Percentiles rank a stretch among this genome's conserved stretches.
These are phyloP conservation scores for Pseudocercospora cruenta DNA, from an alignment of 2,329 filamentous ascomycete species.

Conservation along the genomic window DNA sequence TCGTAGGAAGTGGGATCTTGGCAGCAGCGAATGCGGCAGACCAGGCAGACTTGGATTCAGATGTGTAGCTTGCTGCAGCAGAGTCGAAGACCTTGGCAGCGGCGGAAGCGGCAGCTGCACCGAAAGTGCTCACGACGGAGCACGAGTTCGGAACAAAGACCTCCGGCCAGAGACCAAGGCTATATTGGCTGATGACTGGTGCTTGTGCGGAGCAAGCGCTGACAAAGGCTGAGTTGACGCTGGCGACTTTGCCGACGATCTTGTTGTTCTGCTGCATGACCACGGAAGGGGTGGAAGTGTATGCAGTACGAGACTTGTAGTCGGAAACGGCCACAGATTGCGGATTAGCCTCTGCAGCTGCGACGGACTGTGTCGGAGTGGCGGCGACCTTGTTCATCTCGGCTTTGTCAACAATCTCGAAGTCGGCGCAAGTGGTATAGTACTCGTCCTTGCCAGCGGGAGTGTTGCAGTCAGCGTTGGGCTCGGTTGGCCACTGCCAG, in stretches of 20 bases:
- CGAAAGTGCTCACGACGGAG: conserved; percentile 26
- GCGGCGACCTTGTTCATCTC: conserved; percentile 26
- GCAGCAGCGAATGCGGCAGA: conserved; percentile 23
- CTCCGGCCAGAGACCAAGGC: conserved; percentile 25
- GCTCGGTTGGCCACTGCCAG: conserved; percentile 81
- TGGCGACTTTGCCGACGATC: conserved; percentile 19
- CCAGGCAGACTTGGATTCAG: conserved; percentile 19
- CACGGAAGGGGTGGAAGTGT: conserved; percentile 37
- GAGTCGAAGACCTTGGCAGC: conserved; percentile 15
- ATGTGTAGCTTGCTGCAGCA: conserved; percentile 23
- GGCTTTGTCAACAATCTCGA: conserved; percentile 51
- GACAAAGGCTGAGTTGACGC: conserved; percentile 26
- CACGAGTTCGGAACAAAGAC: conserved; percentile 32
- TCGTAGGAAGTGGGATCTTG: conserved; percentile 19
- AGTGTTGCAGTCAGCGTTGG: conserved; percentile 47
- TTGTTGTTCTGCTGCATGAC: conserved; percentile 27
- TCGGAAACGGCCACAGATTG: conserved; percentile 44
- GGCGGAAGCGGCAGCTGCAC: conserved; percentile 24
- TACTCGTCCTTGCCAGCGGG: conserved; percentile 58
- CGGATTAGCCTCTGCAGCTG: conserved; percentile 42
- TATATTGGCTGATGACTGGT: conserved; percentile 23
- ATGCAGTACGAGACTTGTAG: conserved; percentile 47
- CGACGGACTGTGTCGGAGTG: conserved; percentile 11
- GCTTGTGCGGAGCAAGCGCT: conserved; percentile 29
- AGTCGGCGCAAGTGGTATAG: conserved; percentile 63